Evolutionary conservation across 2,329 filamentous ascomycete genomes (phyloP), one percentile per base, ranked within the genome.

Genomic region (Akanthomyces uredinophilus): DNA sequence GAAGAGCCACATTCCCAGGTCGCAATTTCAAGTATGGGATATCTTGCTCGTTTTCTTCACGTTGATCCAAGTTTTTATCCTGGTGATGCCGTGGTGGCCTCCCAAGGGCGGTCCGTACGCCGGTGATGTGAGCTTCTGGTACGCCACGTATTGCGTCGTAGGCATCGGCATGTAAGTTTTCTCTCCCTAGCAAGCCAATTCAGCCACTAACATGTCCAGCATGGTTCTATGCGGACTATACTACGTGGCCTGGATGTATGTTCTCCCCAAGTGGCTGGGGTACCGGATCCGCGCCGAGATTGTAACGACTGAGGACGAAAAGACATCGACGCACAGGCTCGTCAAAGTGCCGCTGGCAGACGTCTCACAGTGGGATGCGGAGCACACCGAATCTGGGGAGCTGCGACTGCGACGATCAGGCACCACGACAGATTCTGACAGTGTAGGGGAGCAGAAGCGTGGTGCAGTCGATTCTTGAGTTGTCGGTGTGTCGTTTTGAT

Each of bases 21-120:
- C 82, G 0, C 79, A 80, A 4, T 90, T 88, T 71, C 76, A 74
- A 7, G 81, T 85, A 0, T 90, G 86, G 86, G 70, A 85, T 62
- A 58, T 80, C 0, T 77, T 81, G 0, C 71, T 90, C 1, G 67
- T 81, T 8, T 88, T 91, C 71, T 85, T 81, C 54, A 80, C 87
- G 51, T 69, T 84, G 0, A 74, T 85, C 0, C 83, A 88, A 57
- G 61, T 86, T 0, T 90, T 85, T 63, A 74, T 90, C 50, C 73
- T 91, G 2, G 79, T 86, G 18, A 89, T 89, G 79, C 88, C 88
- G 0, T 91, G 88, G 88, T 88, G 86, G 66, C 88, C 88, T 2
- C 89, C 88, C 0, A 76, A 78, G 1, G 80, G 77, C 0, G 88
- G 88, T 0, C 75, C 76, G 0, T 80, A 82, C 39, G 84, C 81